These are phyloP conservation scores for Trichosporon inkin DNA, from an alignment of 1,284 basidiomycete genomes.

Conservation along the genomic window DNA sequence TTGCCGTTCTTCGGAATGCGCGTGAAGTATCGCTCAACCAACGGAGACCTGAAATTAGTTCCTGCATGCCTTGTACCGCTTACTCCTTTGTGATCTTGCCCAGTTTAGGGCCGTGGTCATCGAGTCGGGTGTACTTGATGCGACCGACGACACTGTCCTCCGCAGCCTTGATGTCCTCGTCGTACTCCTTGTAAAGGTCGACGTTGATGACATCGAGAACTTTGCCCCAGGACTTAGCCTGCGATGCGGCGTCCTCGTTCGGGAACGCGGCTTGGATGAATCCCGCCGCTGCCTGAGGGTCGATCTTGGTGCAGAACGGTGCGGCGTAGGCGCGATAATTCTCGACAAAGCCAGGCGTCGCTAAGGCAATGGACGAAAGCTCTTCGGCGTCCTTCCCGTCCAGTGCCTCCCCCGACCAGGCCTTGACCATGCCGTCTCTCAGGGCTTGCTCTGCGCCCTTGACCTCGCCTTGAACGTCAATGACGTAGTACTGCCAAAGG, in stretches of 20 bases:
- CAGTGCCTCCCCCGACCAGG: conserved; percentile 44
- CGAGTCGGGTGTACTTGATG: conserved; percentile 73
- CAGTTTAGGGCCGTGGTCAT: conserved; percentile 74
- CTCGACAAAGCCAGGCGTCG: conserved; percentile 56
- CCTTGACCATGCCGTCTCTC: conserved; percentile 59
- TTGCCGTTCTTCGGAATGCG: conserved; percentile 59
- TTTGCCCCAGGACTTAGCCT: conserved; percentile 66
- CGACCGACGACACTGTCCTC: conserved; percentile 70
- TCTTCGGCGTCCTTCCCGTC: conserved; percentile 59
- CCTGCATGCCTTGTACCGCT: conserved; percentile 34
- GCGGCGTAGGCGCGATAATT: conserved; percentile 61
- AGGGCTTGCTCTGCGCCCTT: conserved; percentile 41
- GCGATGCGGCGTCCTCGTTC: conserved; percentile 50
- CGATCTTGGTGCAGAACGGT: conserved; percentile 64
- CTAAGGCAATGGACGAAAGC: conserved; percentile 62
- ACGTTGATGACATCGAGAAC: conserved; percentile 83
- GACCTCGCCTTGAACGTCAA: conserved; percentile 59
- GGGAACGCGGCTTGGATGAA: conserved; percentile 57
- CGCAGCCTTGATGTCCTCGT: conserved; percentile 71
- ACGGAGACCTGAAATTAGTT: conserved; percentile 59
- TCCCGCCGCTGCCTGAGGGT: conserved; percentile 67
- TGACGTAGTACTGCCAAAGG: conserved; percentile 88
- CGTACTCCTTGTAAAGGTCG: conserved; percentile 76
- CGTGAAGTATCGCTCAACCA: conserved; percentile 87
- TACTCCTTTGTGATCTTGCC: conserved; percentile 73